Base-by-base conservation (phyloP, 306 rosid genomes). In the Dryas alaskensis region DNA sequence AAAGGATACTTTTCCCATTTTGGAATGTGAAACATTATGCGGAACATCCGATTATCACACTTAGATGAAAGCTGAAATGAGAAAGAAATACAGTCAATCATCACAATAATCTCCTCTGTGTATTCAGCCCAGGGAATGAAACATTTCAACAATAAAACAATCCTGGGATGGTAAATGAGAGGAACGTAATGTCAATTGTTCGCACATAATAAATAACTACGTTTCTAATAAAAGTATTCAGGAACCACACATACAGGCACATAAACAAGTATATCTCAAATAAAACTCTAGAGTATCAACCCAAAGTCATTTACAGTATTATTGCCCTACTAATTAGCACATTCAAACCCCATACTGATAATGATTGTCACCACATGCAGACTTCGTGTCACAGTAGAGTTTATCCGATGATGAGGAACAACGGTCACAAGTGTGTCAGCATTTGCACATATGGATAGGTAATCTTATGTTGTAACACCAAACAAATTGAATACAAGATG, bases 41-140 rank as follows among this genome's bases (percentile, higher is more conserved):
- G 80, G 83, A 93, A 93, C 80, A 93, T 83, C 84, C 92, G 84
- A 83, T 84, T 93, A 48, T 89, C 94, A 63, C 97, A 91, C 85
- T 93, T 91, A 70, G 98, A 93, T 19, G 98, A 93, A 81, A 93
- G 96, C 98, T 93, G 91, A 78, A 83, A 86, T 22, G 71, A 69
- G 71, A 79, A 70, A 57, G 8, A 60, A n/a, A 53, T 64, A 65
- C 70, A 72, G 74, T 85, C 70, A 85, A 11, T 52, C 51, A 72
- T 31, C 19, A 74, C n/a, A 63, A 10, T 27, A 42, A 48, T 10
- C 45, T 13, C 19, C 59, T 50, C 12, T 13, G 42, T 53, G 17
- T 17, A 7, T 43, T 72, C 45, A 60, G 8, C 45, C 37, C 44
- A 31, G 44, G 37, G 19, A 60, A 60, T 31, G 65, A 10, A 31